Percentiles rank a stretch among this genome's conserved stretches.
Conservation (phyloP, 306 rosid genomes). For the Morella rubra region DNA sequence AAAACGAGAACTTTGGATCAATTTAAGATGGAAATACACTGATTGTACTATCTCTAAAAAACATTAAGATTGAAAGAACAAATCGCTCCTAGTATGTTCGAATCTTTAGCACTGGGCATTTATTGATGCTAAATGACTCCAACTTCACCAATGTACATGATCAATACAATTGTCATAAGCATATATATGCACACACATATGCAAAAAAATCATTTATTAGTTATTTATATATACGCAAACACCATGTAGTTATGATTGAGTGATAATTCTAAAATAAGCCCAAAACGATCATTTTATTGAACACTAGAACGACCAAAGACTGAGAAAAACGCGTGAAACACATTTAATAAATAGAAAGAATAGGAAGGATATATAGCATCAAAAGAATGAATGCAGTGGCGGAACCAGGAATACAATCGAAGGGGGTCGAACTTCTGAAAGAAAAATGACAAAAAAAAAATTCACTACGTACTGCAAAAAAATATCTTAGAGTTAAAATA, state of each 20-base stretch:
- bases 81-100: background rate
- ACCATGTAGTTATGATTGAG: slow-evolving; percentile 21
- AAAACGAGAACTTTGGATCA: background rate
- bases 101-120: background rate
- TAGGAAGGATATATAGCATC: slow-evolving; percentile 31
- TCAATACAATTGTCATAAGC: background rate
- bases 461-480: too few species aligned
- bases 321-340: background rate
- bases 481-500: too few species aligned
- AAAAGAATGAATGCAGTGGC: too few species aligned
- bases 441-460: too few species aligned
- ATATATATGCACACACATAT: too few species aligned
- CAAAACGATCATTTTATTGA: slow-evolving; percentile 13
- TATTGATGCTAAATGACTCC: background rate
- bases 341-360: slow-evolving; percentile 10
- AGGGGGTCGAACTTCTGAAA: too few species aligned
- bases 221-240: background rate
- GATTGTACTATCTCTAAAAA: background rate
- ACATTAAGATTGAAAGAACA: too few species aligned
- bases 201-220: too few species aligned
- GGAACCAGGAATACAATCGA: too few species aligned
- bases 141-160: background rate
- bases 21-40: background rate
- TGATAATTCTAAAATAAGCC: slow-evolving; percentile 20
- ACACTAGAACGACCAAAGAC: slow-evolving; percentile 17